Base-by-base conservation (phyloP, 345 rosid species). In the Populus tremula region DNA sequence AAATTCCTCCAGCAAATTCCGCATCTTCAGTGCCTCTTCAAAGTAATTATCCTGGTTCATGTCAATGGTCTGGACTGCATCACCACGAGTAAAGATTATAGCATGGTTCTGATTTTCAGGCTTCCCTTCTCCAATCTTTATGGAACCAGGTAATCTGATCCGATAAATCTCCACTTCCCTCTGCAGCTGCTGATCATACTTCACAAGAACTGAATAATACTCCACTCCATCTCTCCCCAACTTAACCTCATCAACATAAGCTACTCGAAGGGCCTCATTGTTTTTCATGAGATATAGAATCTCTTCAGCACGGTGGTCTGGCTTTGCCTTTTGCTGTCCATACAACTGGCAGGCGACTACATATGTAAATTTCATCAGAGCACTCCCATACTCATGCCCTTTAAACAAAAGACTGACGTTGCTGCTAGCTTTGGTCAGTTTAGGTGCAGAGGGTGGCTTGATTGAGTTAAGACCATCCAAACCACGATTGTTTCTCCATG, bases 71-170 rank as follows among this genome's bases (percentile, higher is more conserved):
- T 94, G 98, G 74, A 94, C 76, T 50, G 98, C 98, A 80, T 94
- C 98, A 65, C 98, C 98, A 16, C 97, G 89, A 66, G 97, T 94
- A 80, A 94, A 94, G 80, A 94, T 94, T 73, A 94, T 82, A 74
- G 98, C 98, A 78, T 94, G 98, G 80, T 94, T 94, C 89, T 94
- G 98, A 83, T 94, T 94, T 82, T 92, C 97, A 12, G 98, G 98
- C 81, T 94, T 94, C 41, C 98, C 98, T 83, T 94, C 98, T 63
- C 98, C 98, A 56, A 94, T 82, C 87, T 88, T 92, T 85, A 94
- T 74, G 14, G 93, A 90, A 73, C 98, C 98, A 20, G 98, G 98
- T 82, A 94, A 85, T 85, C 86, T 92, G 79, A 94, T 88, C 31
- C 96, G 89, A 83, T 89, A 94, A 65, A 94, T 88, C 84, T 94